Evolutionary conservation across 768 basidiomycete species (phyloP).

Genomic region (Rossbeevera mucosa): DNA sequence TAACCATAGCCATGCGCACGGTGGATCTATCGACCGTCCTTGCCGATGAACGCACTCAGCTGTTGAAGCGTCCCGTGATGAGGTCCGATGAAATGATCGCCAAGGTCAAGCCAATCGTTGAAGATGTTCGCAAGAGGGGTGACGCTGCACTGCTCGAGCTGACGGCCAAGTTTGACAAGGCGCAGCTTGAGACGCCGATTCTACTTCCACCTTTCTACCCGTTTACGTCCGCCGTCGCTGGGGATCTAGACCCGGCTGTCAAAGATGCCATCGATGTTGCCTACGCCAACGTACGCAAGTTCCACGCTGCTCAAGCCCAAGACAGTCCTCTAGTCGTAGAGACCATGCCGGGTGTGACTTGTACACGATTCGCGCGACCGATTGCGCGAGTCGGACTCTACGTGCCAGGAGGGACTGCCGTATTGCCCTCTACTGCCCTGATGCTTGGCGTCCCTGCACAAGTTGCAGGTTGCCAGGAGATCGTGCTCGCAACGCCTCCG

Average conservation of each 20-base stretch:
- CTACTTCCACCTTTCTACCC: constrained; percentile 71
- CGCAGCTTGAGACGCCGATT: constrained; percentile 60
- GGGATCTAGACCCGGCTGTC: constrained; percentile 58
- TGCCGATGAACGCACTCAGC: constrained; percentile 51
- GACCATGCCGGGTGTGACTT: constrained; percentile 97
- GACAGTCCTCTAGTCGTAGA: constrained; percentile 72
- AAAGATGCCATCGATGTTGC: constrained; percentile 83
- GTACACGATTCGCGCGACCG: constrained; percentile 92
- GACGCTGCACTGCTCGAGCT: constrained; percentile 84
- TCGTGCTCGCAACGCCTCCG: constrained; percentile 96
- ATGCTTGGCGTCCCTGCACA: constrained; percentile 98
- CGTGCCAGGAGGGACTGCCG: constrained; percentile 94
- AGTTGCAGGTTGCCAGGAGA: constrained; percentile 89
- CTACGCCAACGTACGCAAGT: constrained; percentile 86
- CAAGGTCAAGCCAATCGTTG: constrained; percentile 92
- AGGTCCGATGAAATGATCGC: constrained; percentile 59
- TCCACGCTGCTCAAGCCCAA: constrained; percentile 86
- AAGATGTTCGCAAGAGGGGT: constrained; percentile 76
- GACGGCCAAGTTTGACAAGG: constrained; percentile 92
- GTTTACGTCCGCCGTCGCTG: constrained; percentile 43
- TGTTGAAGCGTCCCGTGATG: constrained; percentile 87
- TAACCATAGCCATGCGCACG: constrained; percentile 73
- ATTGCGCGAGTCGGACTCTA: constrained; percentile 95
- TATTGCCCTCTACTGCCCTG: constrained; percentile 92
- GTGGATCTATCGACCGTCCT: constrained; percentile 51